These are phyloP conservation scores for Macrocybe gigantea DNA, from an alignment of 768 basidiomycete species.

Conservation along the genomic window DNA sequence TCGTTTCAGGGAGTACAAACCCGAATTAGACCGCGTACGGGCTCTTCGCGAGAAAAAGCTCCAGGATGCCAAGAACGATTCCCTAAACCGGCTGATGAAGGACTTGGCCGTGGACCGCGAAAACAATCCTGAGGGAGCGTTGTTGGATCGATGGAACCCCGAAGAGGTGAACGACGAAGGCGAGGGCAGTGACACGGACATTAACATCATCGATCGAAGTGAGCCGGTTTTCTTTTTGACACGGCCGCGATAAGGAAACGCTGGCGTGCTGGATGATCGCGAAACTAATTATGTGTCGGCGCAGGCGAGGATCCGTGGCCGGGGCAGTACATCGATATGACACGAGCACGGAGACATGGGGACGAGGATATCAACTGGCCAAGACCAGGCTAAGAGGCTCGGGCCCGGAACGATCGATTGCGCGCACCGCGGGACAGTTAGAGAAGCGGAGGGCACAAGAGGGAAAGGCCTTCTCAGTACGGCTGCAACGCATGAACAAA, in stretches of 20 bases:
- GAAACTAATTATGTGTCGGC: conserved; percentile 6
- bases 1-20: conserved; percentile 74
- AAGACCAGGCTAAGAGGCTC: conserved; percentile 41
- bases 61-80: conserved; percentile 66
- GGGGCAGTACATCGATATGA: conserved; percentile 73
- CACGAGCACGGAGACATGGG: conserved; percentile 46
- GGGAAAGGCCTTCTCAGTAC: too few species aligned
- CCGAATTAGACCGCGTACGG: conserved; percentile 75
- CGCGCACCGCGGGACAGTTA: too few species aligned
- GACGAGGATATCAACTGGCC: conserved; percentile 68
- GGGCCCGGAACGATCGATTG: too few species aligned
- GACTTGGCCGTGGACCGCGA: conserved; percentile 74
- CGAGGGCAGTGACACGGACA: conserved; percentile 47
- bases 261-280: conserved; percentile 7
- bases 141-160: conserved; percentile 58
- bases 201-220: conserved; percentile 71
- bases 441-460: too few species aligned
- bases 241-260: not conserved
- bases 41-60: conserved; percentile 58
- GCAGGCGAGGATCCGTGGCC: conserved; percentile 67
- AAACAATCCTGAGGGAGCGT: conserved; percentile 50
- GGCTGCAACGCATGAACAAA: too few species aligned
- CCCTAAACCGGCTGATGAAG: conserved; percentile 69
- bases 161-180: conserved; percentile 49
- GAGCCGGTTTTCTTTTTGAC: conserved; percentile 21